Evolutionary conservation across 2,329 filamentous ascomycete species (phyloP).

Genomic region (Huntiella moniliformis): DNA sequence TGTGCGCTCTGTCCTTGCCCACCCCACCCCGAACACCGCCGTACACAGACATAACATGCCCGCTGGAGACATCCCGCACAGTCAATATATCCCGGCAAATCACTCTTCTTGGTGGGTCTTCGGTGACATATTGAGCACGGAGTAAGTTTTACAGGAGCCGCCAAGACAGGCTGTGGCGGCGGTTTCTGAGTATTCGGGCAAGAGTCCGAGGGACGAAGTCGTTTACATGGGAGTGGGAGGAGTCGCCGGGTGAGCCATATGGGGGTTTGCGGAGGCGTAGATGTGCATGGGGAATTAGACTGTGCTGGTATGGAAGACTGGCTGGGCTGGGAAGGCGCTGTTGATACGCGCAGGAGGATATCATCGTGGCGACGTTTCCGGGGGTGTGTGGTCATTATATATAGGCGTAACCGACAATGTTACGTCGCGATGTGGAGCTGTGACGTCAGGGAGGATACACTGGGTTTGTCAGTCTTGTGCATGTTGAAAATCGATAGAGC

Average conservation of each 20-base stretch:
- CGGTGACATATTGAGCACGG: conserved; percentile 52
- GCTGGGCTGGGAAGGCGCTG: background rate
- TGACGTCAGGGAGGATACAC: too few species aligned
- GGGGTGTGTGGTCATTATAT: background rate
- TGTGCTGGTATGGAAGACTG: background rate
- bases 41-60: conserved; percentile 51
- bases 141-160: conserved; percentile 19
- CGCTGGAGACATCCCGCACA: conserved; percentile 43
- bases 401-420: too few species aligned
- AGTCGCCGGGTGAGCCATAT: conserved; percentile 4
- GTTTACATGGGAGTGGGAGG: conserved; percentile 1
- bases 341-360: background rate
- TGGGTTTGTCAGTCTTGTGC: too few species aligned
- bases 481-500: too few species aligned
- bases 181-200: too few species aligned
- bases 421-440: too few species aligned
- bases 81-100: conserved; percentile 46
- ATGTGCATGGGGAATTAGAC: background rate
- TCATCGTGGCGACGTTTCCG: conserved; percentile 10
- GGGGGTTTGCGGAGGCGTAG: background rate
- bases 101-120: conserved; percentile 42
- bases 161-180: too few species aligned
- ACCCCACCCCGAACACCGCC: conserved; percentile 37
- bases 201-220: background rate
- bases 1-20: too few species aligned